These are phyloP conservation scores for Pontederia crassipes DNA, from an alignment of 176 grass and related monocot species.

Conservation along the genomic window DNA sequence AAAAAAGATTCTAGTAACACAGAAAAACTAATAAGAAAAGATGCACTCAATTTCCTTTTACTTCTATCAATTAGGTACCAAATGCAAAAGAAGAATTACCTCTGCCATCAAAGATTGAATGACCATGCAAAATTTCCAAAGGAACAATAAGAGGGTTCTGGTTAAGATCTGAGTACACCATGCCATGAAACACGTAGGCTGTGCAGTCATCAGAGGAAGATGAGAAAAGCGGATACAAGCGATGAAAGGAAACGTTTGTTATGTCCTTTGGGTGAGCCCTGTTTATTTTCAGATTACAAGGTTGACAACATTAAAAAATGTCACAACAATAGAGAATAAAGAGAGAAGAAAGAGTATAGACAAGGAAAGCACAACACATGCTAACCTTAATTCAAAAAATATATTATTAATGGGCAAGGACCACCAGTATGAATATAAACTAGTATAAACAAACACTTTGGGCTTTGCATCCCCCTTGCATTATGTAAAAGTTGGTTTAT, in stretches of 20 bases:
- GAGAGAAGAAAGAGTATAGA: background rate
- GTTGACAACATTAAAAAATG: no score
- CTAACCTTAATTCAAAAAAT: no score
- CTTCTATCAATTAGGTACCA: no score
- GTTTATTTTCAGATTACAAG: constrained; percentile 11
- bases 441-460: no score
- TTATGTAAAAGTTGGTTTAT: no score
- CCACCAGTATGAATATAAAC: no score
- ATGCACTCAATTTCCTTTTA: no score
- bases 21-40: no score
- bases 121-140: constrained; percentile 82
- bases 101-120: constrained; percentile 61
- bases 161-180: constrained; percentile 93
- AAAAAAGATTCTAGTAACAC: no score
- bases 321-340: background rate
- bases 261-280: constrained; percentile 85
- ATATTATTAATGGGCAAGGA: no score
- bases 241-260: constrained; percentile 72
- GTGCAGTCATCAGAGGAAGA: constrained; percentile 82
- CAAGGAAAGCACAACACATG: background rate
- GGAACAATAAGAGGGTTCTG: constrained; percentile 95
- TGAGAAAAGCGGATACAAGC: constrained; percentile 80
- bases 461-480: no score
- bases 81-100: constrained; percentile 18
- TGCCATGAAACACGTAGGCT: constrained; percentile 83